Evolutionary conservation across 1,284 basidiomycete species (phyloP), one percentile per base, ranked within the genome.

Genomic region (Inonotus obliquus): DNA sequence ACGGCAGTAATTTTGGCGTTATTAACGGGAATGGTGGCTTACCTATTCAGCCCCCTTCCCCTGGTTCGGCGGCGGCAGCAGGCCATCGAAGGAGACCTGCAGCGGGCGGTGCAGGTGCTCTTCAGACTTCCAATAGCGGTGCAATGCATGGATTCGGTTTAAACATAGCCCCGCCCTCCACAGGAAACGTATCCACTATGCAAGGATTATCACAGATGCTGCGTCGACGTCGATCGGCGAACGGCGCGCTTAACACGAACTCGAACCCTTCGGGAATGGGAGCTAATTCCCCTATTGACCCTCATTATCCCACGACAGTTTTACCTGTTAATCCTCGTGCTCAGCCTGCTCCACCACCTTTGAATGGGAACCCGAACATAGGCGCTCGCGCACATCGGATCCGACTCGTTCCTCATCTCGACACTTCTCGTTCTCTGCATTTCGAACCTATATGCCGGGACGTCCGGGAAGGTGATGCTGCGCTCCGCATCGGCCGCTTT

Each of bases 381-480:
- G 37, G 44, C 2, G 44, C 25, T 9, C 51, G 49, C 38, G 9
- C 57, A 2, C 62, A 63, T 38, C 62, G 62, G n/a, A 63, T 63
- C 44, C 89, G 96, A 11, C 87, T 98, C 60, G 96, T 98, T 1
- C 96, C 96, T 3, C 92, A 97, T 71, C 87, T 98, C 69, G 95
- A 98, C 71, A 87, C 88, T 13, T 86, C 91, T 17, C 86, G 94
- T 55, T 92, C 93, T 0, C 85, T 98, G 14, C 86, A 92, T 62
- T 98, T 98, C 76, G 95, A 98, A 56, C 91, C 96, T 58, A 94
- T 98, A 78, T 81, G 85, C 54, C 86, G 96, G 29, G 94, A 97
- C 72, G 80, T 95, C 65, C 77, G 76, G 47, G 84, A 87, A 65
- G 84, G 78, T 66, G 87, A 86, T 66, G 70, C 84, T 0, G 76